Percentiles rank a stretch among this genome's conserved stretches.
These are phyloP conservation scores for Cubamyces sp. DNA, from an alignment of 768 basidiomycete genomes.

Conservation along the genomic window DNA sequence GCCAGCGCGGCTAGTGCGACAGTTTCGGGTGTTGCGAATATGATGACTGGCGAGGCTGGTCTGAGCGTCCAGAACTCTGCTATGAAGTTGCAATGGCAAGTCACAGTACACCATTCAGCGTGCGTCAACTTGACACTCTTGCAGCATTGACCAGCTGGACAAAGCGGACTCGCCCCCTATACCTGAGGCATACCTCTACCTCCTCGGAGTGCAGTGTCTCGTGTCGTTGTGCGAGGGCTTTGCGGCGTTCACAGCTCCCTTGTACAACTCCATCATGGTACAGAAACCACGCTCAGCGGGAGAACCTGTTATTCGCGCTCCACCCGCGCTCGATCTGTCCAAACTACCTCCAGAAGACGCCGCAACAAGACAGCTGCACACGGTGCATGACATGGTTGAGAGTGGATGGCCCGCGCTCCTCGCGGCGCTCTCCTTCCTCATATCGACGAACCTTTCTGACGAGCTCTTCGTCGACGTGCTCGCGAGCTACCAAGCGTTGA, in stretches of 20 bases:
- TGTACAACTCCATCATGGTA: slow-evolving; percentile 74
- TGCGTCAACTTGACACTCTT: not conserved
- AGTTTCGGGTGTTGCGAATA: slow-evolving; percentile 82
- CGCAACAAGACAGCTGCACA: slow-evolving; percentile 58
- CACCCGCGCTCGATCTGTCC: slow-evolving; percentile 69
- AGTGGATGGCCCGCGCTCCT: slow-evolving; percentile 92
- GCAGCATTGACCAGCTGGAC: slow-evolving; percentile 95
- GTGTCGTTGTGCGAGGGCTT: slow-evolving; percentile 87
- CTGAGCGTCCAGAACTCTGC: slow-evolving; percentile 73
- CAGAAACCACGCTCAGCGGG: slow-evolving; percentile 65
- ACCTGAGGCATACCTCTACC: slow-evolving; percentile 92
- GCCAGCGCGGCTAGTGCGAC: slow-evolving; percentile 83
- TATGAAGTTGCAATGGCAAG: slow-evolving; percentile 92
- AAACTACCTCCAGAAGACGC: slow-evolving; percentile 57
- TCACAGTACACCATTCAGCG: slow-evolving; percentile 11
- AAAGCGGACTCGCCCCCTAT: slow-evolving; percentile 94
- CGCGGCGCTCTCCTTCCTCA: slow-evolving; percentile 86
- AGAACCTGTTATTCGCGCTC: slow-evolving; percentile 68
- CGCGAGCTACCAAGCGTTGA: slow-evolving; percentile 79
- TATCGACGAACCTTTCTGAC: slow-evolving; percentile 90
- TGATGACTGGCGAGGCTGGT: slow-evolving; percentile 74
- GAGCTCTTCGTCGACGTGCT: slow-evolving; percentile 89
- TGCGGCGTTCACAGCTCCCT: slow-evolving; percentile 68
- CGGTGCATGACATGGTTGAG: slow-evolving; percentile 79
- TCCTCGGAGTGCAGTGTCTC: slow-evolving; percentile 88